Percentiles rank a stretch among this genome's conserved stretches.
Evolutionary conservation across 768 basidiomycete genomes (phyloP).

Genomic region (Leccinum olivaceopallidum): DNA sequence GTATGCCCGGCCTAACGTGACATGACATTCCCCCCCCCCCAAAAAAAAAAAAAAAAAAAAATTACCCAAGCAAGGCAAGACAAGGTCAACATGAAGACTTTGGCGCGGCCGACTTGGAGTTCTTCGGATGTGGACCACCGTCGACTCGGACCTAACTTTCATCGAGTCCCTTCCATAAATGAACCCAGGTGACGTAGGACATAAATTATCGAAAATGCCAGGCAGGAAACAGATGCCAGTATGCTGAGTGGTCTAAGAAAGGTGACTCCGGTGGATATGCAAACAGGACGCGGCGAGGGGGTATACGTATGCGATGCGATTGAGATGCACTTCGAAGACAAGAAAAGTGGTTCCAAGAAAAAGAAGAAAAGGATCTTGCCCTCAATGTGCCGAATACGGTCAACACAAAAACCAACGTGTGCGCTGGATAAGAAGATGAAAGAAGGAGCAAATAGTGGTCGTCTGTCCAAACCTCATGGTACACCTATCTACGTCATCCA

Average conservation of each 20-base stretch:
- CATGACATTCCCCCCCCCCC: not conserved
- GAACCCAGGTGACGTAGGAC: not conserved
- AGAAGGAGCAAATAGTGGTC: not conserved
- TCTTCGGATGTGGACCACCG: not conserved
- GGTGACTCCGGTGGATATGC: not conserved
- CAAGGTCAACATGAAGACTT: not conserved
- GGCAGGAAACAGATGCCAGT: not conserved
- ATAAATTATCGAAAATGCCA: not conserved
- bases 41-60: not conserved
- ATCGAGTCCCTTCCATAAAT: not conserved
- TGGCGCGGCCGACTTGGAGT: not conserved
- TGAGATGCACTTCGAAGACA: not conserved
- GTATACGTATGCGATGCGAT: conserved; percentile 4
- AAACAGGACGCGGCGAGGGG: not conserved
- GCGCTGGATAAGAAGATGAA: not conserved
- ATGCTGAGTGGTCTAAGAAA: not conserved
- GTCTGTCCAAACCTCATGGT: not conserved
- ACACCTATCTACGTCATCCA: conserved; percentile 14
- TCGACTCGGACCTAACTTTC: not conserved
- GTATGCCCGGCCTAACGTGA: not conserved
- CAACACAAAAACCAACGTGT: not conserved
- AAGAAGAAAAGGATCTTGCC: not conserved
- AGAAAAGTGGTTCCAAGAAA: not conserved
- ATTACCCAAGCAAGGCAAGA: not conserved
- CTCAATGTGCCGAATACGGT: no score